Evolutionary conservation across 176 grass and related monocot species (phyloP).

Genomic region (Otatea glauca): DNA sequence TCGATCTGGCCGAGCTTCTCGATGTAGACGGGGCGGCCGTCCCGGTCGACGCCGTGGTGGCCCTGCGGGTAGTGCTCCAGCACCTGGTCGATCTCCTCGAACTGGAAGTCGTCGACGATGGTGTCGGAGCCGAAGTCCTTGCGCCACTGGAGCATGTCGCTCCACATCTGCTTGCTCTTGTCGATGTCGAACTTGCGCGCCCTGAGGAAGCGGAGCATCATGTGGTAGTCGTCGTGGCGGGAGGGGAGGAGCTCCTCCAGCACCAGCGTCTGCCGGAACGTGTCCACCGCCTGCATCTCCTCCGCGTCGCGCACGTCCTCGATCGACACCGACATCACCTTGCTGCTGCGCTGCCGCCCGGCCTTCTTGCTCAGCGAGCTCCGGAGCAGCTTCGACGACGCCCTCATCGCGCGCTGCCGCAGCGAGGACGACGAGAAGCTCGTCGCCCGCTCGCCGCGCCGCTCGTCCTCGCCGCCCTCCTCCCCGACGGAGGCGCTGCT

Average conservation of each 20-base stretch:
- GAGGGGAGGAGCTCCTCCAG: conserved; percentile 95
- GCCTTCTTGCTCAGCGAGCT: conserved; percentile 64
- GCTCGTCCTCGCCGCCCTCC: conserved; percentile 36
- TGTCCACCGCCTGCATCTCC: conserved; percentile 87
- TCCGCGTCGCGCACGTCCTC: conserved; percentile 92
- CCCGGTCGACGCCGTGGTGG: conserved; percentile 91
- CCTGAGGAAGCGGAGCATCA: conserved; percentile 89
- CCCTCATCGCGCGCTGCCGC: conserved; percentile 74
- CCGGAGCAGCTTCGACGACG: conserved; percentile 86
- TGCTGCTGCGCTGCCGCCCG: conserved; percentile 84
- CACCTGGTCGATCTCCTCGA: conserved; percentile 88
- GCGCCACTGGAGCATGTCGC: conserved; percentile 85
- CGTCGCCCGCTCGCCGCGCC: conserved; percentile 12
- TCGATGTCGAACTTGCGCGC: conserved; percentile 95
- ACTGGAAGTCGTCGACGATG: conserved; percentile 83
- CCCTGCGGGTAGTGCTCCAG: conserved; percentile 96
- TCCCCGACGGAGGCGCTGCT: conserved; percentile 32
- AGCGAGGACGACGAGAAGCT: conserved; percentile 29
- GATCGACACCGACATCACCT: conserved; percentile 90
- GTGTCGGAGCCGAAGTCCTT: conserved; percentile 80
- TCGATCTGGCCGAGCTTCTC: conserved; percentile 88
- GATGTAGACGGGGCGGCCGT: conserved; percentile 87
- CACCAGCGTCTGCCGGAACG: conserved; percentile 90
- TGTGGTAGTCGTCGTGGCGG: conserved; percentile 97
- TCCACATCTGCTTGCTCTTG: conserved; percentile 94